These are phyloP conservation scores for Hericium rajendrae DNA, from an alignment of 768 basidiomycete genomes.

Conservation along the genomic window DNA sequence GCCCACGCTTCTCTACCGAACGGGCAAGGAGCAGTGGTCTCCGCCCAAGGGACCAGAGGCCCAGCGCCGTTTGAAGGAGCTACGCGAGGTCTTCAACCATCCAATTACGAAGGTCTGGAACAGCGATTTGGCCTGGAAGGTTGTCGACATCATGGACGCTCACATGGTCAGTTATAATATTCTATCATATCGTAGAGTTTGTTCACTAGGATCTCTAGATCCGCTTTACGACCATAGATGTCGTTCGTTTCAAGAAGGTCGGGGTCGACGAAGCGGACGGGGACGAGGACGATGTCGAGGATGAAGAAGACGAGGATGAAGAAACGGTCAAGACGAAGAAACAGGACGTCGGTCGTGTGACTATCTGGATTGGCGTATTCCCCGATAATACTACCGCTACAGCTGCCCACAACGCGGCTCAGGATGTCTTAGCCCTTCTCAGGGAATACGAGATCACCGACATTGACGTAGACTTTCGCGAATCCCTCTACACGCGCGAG, in stretches of 20 bases:
- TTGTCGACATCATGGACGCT: too few species aligned
- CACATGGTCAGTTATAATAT: too few species aligned
- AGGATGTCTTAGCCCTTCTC: conserved; percentile 25
- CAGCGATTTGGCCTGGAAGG: too few species aligned
- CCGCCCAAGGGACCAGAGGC: conserved; percentile 12
- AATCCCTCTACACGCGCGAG: conserved; percentile 18
- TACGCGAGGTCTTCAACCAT: conserved; percentile 24
- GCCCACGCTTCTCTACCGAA: conserved; percentile 21
- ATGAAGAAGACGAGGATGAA: conserved; percentile 8
- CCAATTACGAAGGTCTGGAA: conserved; percentile 25
- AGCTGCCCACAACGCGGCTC: conserved; percentile 20
- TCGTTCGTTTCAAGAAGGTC: too few species aligned
- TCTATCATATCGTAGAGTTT: too few species aligned
- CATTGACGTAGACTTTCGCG: conserved; percentile 30
- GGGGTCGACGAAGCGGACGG: too few species aligned
- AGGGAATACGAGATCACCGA: conserved; percentile 22
- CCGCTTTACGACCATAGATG: too few species aligned
- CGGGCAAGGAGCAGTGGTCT: conserved; percentile 18
- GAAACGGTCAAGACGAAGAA: neutral
- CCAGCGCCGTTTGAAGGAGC: conserved; percentile 18
- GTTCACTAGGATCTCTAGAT: too few species aligned
- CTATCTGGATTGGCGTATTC: conserved; percentile 33
- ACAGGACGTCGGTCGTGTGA: conserved; percentile 10
- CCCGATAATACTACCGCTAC: conserved; percentile 24
- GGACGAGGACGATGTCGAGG: conserved; percentile 11